These are phyloP conservation scores for Dictyostelium brefeldianum DNA, from an alignment of 78 protist genomes.

Conservation along the genomic window DNA sequence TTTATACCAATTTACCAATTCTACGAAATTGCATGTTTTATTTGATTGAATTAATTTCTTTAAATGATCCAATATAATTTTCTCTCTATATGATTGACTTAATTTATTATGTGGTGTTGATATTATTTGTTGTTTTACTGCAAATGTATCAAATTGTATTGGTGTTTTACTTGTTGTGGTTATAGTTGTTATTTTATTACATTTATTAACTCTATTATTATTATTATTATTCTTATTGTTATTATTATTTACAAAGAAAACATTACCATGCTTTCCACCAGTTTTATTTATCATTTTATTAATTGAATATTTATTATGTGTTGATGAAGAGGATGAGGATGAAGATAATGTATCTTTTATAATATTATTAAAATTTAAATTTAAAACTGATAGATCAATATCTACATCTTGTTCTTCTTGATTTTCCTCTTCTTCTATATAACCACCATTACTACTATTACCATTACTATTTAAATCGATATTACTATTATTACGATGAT, in stretches of 20 bases:
- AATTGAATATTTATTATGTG: constrained; percentile 21
- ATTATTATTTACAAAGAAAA: constrained; percentile 30
- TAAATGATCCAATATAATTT: constrained; percentile 34
- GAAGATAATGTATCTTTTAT: neutral
- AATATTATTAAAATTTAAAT: neutral
- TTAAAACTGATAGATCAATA: constrained; percentile 41
- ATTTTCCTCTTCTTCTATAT: neutral
- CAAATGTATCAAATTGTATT: constrained; percentile 3
- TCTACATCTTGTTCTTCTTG: neutral
- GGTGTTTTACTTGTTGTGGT: neutral
- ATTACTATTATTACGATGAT: constrained; percentile 7
- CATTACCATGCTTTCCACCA: constrained; percentile 49
- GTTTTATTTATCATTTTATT: neutral
- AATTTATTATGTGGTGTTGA: constrained; percentile 49
- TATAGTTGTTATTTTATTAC: neutral
- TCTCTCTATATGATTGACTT: constrained; percentile 37
- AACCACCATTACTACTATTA: neutral
- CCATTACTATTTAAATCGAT: neutral
- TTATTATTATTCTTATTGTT: neutral
- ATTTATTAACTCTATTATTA: neutral
- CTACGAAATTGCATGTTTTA: constrained; percentile 39
- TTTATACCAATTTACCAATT: constrained; percentile 50
- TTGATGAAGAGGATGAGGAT: no score
- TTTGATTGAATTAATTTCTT: neutral
- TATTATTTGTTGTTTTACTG: constrained; percentile 56